Percentiles rank a stretch among this genome's conserved stretches.
Conservation (phyloP, 1,139 yeast species). For the Candida tunisiensis region DNA sequence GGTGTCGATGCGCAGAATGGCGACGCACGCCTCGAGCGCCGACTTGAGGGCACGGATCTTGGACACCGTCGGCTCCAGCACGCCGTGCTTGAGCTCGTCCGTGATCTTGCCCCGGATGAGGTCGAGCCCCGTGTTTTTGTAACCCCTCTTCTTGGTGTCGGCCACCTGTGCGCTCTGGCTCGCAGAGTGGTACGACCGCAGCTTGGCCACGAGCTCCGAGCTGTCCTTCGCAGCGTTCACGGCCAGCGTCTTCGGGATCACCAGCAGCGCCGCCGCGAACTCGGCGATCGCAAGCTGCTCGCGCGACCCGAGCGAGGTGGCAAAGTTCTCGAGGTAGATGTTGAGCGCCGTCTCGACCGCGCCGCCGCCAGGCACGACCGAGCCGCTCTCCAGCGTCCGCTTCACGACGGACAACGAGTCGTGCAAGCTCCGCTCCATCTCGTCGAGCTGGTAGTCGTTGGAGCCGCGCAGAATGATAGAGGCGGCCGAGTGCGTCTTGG, state of each 20-base stretch:
- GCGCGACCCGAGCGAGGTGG: slow-evolving; percentile 93
- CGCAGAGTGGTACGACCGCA: slow-evolving; percentile 94
- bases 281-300: slow-evolving; percentile 98
- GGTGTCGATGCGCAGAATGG: slow-evolving; percentile 93
- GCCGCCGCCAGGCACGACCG: slow-evolving; percentile 98
- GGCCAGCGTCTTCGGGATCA: slow-evolving; percentile 94
- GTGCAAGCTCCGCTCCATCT: slow-evolving; percentile 94
- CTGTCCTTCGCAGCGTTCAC: slow-evolving; percentile 97
- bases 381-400: slow-evolving; percentile 88
- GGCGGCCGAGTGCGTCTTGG: slow-evolving; percentile 83
- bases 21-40: slow-evolving; percentile 96
- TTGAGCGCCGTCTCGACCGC: slow-evolving; percentile 95
- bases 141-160: slow-evolving; percentile 68
- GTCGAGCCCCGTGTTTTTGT: slow-evolving; percentile 86
- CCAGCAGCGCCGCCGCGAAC: slow-evolving; percentile 77
- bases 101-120: slow-evolving; percentile 82
- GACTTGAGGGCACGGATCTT: slow-evolving; percentile 86
- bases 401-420: slow-evolving; percentile 92
- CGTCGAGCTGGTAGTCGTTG: slow-evolving; percentile 90
- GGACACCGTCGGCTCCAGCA: slow-evolving; percentile 87
- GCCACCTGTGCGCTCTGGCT: slow-evolving; percentile 73
- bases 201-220: slow-evolving; percentile 82
- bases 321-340: slow-evolving; percentile 90
- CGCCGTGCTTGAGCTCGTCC: slow-evolving; percentile 72
- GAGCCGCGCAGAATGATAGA: slow-evolving; percentile 93